Base-by-base conservation (phyloP, 75 land plant genomes). In the Pinus taeda region DNA sequence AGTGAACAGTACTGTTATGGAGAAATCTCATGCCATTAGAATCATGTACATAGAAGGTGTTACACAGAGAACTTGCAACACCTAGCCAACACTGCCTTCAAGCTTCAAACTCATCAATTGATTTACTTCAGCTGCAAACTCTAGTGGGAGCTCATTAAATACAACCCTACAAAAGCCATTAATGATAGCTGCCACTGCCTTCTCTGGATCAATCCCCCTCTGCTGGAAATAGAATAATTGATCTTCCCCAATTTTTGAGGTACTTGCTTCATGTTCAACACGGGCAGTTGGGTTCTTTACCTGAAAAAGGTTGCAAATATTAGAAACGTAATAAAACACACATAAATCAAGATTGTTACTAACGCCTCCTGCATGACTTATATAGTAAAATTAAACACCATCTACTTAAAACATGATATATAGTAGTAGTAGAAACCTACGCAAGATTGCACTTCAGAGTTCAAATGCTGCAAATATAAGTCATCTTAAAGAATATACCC, bases 191-290 rank as follows among this genome's bases (percentile, higher is more conserved):
- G 98, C 98, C 71, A 95, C 94, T 20, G 99, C 99, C 66, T 88
- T 94, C 84, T 97, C 99, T 76, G 89, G 87, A 74, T 95, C 98
- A 36, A 97, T 97, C 18, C 99, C 99, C 73, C 99, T 91, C 64
- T 97, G 99, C 81, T 97, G 99, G 80, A 95, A 97, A 83, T 97
- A 97, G 76, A 97, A 97, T 18, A 97, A 81, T 82, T 97, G 99
- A 39, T 97, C 99, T 83, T 97, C 98, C 78, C 99, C 92, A 33
- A 97, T 93, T 80, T 97, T 97, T 33, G 99, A 97, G 6, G 99
- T 97, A 67, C 92, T 95, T 42, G 99, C 99, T 87, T 97, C 99
- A 73, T 97, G 99, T 73, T 97, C 99, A 66, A 97, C 85, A 11
- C 94, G 80, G 3, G 98, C 95, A 57, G 93, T 64, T 6, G 93